Conservation (phyloP, 2,329 filamentous ascomycete species). For the Aspergillus sp. region DNA sequence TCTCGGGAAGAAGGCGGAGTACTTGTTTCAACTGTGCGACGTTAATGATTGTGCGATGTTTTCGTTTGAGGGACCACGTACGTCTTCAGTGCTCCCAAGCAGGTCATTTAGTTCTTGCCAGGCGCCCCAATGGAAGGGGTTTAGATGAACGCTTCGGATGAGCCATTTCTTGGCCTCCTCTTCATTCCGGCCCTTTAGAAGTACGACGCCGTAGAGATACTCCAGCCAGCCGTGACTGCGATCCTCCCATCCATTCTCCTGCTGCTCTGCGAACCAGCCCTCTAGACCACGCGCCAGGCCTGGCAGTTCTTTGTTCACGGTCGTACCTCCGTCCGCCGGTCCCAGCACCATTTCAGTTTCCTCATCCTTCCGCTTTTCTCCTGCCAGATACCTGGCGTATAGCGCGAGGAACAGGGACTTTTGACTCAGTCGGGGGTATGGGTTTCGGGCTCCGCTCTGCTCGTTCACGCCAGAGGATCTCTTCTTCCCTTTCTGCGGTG, state of each 20-base stretch:
- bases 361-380: constrained; percentile 94
- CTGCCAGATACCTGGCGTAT: constrained; percentile 88
- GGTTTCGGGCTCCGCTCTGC: constrained; percentile 32
- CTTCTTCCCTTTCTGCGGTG: constrained; percentile 59
- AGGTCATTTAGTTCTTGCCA: constrained; percentile 90
- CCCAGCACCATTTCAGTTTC: constrained; percentile 97
- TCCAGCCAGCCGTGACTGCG: constrained; percentile 90
- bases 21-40: constrained; percentile 65
- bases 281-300: constrained; percentile 74
- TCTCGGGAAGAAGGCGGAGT: constrained; percentile 72
- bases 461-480: constrained; percentile 50
- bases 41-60: constrained; percentile 15
- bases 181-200: constrained; percentile 89
- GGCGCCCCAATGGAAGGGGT: constrained; percentile 94
- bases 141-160: constrained; percentile 82
- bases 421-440: constrained; percentile 66
- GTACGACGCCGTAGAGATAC: constrained; percentile 76
- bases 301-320: constrained; percentile 80
- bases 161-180: constrained; percentile 80
- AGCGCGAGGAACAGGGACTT: constrained; percentile 88
- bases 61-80: constrained; percentile 45
- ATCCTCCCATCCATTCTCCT: constrained; percentile 57
- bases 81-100: constrained; percentile 76
- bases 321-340: constrained; percentile 81
- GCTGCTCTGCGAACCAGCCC: constrained; percentile 72